A percentile compares a stretch with the other conserved stretches of the same genome.
phyloP scores from a whole-genome alignment of 768 basidiomycete species.

The Lactifluus pinguis region DNA sequence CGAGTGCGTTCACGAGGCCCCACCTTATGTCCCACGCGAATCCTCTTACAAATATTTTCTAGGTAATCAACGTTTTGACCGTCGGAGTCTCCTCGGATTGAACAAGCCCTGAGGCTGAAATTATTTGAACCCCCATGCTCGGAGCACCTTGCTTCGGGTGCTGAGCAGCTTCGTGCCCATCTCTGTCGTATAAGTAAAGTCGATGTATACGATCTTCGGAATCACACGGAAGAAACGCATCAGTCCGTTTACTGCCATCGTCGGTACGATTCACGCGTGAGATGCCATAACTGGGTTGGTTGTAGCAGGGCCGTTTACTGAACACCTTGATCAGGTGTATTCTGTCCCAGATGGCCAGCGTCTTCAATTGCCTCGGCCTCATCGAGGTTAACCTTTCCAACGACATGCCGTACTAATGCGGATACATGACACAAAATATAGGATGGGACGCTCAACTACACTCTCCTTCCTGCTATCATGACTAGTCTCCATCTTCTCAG shows the following conservation, averaged over 20 bases:
- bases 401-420: neutral
- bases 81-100: constrained; percentile 4
- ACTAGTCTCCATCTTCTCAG: constrained; percentile 71
- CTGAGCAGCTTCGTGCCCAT: constrained; percentile 36
- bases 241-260: constrained; percentile 62
- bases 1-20: constrained; percentile 9
- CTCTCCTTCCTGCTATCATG: constrained; percentile 67
- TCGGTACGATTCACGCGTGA: too few species aligned
- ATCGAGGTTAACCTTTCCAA: constrained; percentile 49
- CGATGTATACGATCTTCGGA: constrained; percentile 56
- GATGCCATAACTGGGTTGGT: too few species aligned
- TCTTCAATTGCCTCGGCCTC: too few species aligned
- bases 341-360: too few species aligned
- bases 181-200: constrained; percentile 43
- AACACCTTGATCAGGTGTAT: too few species aligned
- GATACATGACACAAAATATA: constrained; percentile 24
- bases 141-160: constrained; percentile 30
- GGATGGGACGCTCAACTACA: constrained; percentile 83
- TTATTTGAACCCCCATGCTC: constrained; percentile 21
- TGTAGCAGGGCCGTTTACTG: too few species aligned
- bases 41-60: constrained; percentile 9
- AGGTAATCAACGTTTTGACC: neutral
- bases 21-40: neutral
- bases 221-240: constrained; percentile 40
- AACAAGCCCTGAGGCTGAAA: constrained; percentile 29